These are phyloP conservation scores for Apiotrichum domesticum DNA, from an alignment of 1,284 basidiomycete genomes.

Conservation along the genomic window DNA sequence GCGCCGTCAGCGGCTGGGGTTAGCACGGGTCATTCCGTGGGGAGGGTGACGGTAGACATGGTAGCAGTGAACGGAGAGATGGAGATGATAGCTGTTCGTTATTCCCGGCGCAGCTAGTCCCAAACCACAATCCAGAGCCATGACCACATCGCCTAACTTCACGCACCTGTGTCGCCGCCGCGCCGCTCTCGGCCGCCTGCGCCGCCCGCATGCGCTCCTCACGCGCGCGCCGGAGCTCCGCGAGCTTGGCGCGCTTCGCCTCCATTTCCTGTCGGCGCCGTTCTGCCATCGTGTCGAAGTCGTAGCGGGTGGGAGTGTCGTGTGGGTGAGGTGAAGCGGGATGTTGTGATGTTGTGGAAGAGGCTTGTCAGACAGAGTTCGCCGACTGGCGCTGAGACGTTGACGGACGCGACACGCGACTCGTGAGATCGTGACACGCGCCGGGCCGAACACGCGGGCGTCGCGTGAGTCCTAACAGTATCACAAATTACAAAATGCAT, in stretches of 20 bases:
- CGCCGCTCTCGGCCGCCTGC: conserved; percentile 21
- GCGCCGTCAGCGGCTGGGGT: conserved; percentile 17
- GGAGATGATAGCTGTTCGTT: too few species aligned
- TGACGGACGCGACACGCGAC: too few species aligned
- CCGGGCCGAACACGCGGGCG: too few species aligned
- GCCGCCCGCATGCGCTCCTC: conserved; percentile 39
- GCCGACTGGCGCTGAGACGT: too few species aligned
- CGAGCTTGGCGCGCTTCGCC: conserved; percentile 82
- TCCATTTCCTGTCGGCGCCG: conserved; percentile 74
- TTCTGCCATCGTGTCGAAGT: conserved; percentile 32
- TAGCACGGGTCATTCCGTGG: neutral
- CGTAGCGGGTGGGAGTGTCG: neutral
- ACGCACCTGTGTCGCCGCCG: neutral
- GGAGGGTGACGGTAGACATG: neutral
- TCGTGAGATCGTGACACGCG: too few species aligned
- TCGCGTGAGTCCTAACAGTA: neutral
- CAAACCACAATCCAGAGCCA: too few species aligned
- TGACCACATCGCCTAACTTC: neutral
- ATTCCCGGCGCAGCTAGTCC: too few species aligned
- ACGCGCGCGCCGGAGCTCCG: conserved; percentile 52
- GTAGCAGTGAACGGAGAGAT: too few species aligned
- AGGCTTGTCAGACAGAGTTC: too few species aligned
- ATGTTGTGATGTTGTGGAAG: too few species aligned
- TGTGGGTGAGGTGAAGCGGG: neutral
- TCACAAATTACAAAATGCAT: too few species aligned